Percentiles rank a stretch among this genome's conserved stretches.
These are phyloP conservation scores for Daedaleopsis sinensis DNA, from an alignment of 768 basidiomycete species.

Conservation along the genomic window DNA sequence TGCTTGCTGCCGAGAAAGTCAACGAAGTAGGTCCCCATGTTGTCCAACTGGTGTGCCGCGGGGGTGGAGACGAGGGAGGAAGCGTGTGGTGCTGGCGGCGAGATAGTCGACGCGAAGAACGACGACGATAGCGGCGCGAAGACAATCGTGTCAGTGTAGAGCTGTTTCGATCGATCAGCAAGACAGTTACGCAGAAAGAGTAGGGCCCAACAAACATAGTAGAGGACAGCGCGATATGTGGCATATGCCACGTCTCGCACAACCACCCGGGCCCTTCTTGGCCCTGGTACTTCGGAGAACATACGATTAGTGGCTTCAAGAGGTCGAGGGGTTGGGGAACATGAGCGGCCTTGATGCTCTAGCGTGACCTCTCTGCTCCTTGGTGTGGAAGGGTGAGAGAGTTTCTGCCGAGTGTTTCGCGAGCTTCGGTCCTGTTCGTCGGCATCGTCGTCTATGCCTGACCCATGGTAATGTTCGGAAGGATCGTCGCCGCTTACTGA, in stretches of 20 bases:
- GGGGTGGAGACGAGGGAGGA: conserved; percentile 13
- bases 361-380: conserved; percentile 25
- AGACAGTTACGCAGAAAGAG: background rate
- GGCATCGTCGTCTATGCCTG: conserved; percentile 38
- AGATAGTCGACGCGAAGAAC: conserved; percentile 40
- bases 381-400: conserved; percentile 45
- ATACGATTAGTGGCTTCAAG: background rate
- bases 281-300: conserved; percentile 37
- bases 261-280: conserved; percentile 54
- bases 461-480: conserved; percentile 29
- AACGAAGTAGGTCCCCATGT: conserved; percentile 32
- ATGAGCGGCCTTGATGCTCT: background rate
- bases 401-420: conserved; percentile 37
- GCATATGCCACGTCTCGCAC: conserved; percentile 62
- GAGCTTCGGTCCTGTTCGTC: conserved; percentile 24
- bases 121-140: conserved; percentile 85
- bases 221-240: conserved; percentile 69
- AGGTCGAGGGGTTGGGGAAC: background rate
- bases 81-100: conserved; percentile 8
- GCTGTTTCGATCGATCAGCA: conserved; percentile 39
- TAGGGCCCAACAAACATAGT: conserved; percentile 55
- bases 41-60: conserved; percentile 35
- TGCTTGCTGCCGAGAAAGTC: conserved; percentile 16
- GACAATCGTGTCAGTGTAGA: conserved; percentile 83
- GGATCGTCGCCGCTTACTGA: background rate